These are phyloP conservation scores for Rhizopogon sp. DNA, from an alignment of 768 basidiomycete species.

Conservation along the genomic window DNA sequence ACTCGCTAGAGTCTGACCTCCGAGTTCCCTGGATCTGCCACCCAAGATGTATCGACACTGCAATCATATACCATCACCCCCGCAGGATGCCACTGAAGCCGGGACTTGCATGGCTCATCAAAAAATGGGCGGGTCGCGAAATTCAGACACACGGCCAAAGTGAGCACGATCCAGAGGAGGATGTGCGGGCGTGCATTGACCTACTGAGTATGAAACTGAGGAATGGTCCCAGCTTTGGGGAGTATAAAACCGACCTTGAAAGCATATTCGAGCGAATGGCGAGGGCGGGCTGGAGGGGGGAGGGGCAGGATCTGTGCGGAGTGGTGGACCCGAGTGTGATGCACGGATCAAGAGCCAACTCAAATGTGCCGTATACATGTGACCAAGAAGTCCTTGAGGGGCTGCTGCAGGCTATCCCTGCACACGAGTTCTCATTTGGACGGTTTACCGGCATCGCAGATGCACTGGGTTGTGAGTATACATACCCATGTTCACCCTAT, in stretches of 20 bases:
- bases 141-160: constrained; percentile 84
- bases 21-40: constrained; percentile 84
- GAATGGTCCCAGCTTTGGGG: constrained; percentile 75
- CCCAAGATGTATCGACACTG: constrained; percentile 87
- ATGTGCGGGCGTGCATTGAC: constrained; percentile 85
- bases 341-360: constrained; percentile 82
- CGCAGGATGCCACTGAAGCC: constrained; percentile 92
- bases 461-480: constrained; percentile 67
- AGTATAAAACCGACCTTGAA: constrained; percentile 81
- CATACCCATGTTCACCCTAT: not conserved
- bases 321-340: constrained; percentile 80
- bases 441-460: constrained; percentile 82
- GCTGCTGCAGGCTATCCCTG: constrained; percentile 49
- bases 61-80: constrained; percentile 86
- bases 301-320: constrained; percentile 38
- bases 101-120: constrained; percentile 93
- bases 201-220: constrained; percentile 78
- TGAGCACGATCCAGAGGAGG: constrained; percentile 93
- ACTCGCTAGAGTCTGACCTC: constrained; percentile 94
- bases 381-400: constrained; percentile 81
- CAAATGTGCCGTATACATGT: constrained; percentile 63
- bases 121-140: constrained; percentile 86
- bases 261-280: constrained; percentile 84
- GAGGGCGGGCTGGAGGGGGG: constrained; percentile 43
- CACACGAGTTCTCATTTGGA: constrained; percentile 81